Evolutionary conservation across 192 early-diverging fungal species (phyloP).

Genomic region (Backusella luteola): DNA sequence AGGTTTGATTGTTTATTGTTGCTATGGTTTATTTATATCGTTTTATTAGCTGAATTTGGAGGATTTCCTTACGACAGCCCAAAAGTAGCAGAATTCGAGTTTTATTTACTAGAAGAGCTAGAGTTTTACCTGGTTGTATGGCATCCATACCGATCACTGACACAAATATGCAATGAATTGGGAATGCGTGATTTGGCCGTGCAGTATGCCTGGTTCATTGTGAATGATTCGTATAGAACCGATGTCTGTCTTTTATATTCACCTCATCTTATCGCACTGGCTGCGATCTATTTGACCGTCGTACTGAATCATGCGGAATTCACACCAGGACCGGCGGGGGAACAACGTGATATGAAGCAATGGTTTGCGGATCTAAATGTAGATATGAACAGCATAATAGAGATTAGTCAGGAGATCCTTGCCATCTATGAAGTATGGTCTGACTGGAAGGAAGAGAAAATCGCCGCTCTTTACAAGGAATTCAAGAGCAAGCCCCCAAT

Average conservation of each 20-base stretch:
- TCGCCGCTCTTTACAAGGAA: conserved; percentile 45
- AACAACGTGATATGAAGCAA: conserved; percentile 61
- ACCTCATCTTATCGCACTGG: conserved; percentile 85
- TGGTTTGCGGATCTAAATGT: conserved; percentile 86
- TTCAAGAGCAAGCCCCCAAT: conserved; percentile 26
- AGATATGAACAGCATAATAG: conserved; percentile 70
- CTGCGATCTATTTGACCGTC: conserved; percentile 72
- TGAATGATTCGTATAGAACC: conserved; percentile 83
- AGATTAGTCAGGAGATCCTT: conserved; percentile 76
- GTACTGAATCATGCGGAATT: conserved; percentile 50
- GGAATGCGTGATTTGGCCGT: conserved; percentile 49
- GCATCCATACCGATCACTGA: conserved; percentile 84
- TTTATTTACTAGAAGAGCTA: conserved; percentile 87
- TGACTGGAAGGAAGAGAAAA: conserved; percentile 58
- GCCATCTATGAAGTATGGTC: conserved; percentile 69
- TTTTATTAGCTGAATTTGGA: conserved; percentile 37
- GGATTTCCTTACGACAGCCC: conserved; percentile 66
- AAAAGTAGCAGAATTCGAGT: conserved; percentile 90
- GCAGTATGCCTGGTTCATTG: conserved; percentile 70
- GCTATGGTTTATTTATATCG: neutral
- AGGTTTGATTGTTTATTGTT: neutral
- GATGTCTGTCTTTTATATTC: conserved; percentile 83
- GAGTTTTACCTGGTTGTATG: conserved; percentile 87
- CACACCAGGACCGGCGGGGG: conserved; percentile 35
- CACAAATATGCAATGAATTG: conserved; percentile 50